Percentiles rank a stretch among this genome's conserved stretches.
These are phyloP conservation scores for Lentinula guzmanii DNA, from an alignment of 768 basidiomycete genomes.

Conservation along the genomic window DNA sequence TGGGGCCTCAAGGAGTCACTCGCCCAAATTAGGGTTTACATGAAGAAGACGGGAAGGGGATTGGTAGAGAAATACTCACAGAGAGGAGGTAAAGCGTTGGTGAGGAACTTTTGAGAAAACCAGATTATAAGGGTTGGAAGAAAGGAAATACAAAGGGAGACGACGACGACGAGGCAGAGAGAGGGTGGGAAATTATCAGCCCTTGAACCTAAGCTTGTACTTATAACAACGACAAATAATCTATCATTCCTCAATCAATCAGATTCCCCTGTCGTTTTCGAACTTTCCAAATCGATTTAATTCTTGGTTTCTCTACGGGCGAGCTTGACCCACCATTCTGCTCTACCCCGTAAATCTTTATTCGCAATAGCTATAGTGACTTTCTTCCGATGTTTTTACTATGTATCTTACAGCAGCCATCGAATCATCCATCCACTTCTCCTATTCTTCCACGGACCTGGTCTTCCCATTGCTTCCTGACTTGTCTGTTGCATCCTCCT, in stretches of 20 bases:
- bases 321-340: too few relatives aligned
- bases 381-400: too few relatives aligned
- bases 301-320: too few relatives aligned
- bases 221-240: neutral
- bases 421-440: too few relatives aligned
- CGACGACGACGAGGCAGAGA: conserved; percentile 10
- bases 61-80: conserved; percentile 18
- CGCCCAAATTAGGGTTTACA: neutral
- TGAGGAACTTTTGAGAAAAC: conserved; percentile 10
- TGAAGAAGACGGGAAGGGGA: neutral
- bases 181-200: conserved; percentile 33
- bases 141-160: conserved; percentile 16
- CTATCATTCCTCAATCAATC: neutral
- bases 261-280: too few relatives aligned
- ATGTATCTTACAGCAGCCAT: too few relatives aligned
- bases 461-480: too few relatives aligned
- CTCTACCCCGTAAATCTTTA: too few relatives aligned
- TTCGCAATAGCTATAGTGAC: too few relatives aligned
- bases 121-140: conserved; percentile 20
- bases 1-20: neutral
- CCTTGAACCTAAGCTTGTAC: conserved; percentile 10
- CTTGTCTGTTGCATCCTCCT: too few relatives aligned
- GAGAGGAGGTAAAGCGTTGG: conserved; percentile 9
- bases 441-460: too few relatives aligned
- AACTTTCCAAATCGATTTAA: neutral